phyloP scores from a whole-genome alignment of 148 eudicot species.

The Persicaria maculosa region DNA sequence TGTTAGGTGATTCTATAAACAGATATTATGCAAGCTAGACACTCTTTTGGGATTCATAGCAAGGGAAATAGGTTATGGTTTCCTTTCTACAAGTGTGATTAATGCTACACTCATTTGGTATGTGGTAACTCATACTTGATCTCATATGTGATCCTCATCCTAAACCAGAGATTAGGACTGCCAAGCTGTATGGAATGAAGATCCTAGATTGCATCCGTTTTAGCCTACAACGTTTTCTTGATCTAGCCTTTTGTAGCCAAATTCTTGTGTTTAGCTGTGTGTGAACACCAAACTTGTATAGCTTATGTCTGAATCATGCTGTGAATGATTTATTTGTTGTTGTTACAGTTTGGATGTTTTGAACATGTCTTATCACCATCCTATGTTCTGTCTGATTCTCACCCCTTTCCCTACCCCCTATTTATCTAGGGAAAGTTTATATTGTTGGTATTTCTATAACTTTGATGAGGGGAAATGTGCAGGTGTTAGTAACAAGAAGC shows the following conservation, averaged over 20 bases:
- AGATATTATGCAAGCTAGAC: not conserved
- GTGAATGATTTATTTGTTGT: no score
- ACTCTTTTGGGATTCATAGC: not conserved
- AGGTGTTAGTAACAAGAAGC: constrained; percentile 46
- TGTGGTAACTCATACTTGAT: not conserved
- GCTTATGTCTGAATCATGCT: not conserved
- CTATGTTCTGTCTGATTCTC: no score
- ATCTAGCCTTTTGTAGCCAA: not conserved
- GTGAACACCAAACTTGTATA: not conserved
- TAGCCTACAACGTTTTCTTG: no score
- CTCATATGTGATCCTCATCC: not conserved
- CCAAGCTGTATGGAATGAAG: not conserved
- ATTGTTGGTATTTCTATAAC: not conserved
- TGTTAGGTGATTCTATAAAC: not conserved
- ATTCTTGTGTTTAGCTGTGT: not conserved
- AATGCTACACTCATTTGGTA: not conserved
- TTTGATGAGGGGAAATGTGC: constrained; percentile 14
- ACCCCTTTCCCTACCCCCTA: no score
- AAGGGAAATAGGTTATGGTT: not conserved
- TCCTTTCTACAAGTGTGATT: not conserved
- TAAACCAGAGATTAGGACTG: no score
- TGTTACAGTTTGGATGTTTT: no score
- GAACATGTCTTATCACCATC: no score
- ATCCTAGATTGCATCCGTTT: not conserved
- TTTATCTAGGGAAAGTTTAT: not conserved